Percentiles rank a stretch among this genome's conserved stretches.
Evolutionary conservation across 768 basidiomycete genomes (phyloP).

Genomic region (Mycena chlorophos): DNA sequence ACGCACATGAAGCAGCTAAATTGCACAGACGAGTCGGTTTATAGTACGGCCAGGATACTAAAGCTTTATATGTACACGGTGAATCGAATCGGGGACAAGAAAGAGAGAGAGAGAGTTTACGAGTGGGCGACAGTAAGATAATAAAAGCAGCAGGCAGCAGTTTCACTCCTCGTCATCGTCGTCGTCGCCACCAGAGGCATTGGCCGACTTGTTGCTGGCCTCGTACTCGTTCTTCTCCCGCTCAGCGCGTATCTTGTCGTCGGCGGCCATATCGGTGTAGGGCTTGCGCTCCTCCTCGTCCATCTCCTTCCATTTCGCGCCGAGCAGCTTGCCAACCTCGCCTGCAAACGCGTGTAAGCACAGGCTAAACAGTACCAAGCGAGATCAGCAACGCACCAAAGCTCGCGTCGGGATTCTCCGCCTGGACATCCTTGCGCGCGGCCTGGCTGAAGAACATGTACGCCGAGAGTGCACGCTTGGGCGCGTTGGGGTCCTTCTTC

Average conservation of each 20-base stretch:
- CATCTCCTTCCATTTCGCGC: constrained; percentile 96
- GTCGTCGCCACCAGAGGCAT: constrained; percentile 31
- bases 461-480: constrained; percentile 91
- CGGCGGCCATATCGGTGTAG: constrained; percentile 82
- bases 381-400: constrained; percentile 69
- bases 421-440: constrained; percentile 93
- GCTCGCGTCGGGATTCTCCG: constrained; percentile 91
- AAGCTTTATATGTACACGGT: too few relatives aligned
- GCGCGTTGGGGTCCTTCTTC: constrained; percentile 81
- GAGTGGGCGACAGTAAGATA: too few relatives aligned
- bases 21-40: too few relatives aligned
- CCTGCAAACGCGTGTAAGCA: constrained; percentile 43
- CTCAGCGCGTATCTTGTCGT: constrained; percentile 86
- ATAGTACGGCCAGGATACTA: too few relatives aligned
- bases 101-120: background rate
- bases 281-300: constrained; percentile 93
- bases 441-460: constrained; percentile 99
- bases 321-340: constrained; percentile 92
- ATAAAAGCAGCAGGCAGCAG: too few relatives aligned
- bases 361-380: constrained; percentile 4
- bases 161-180: background rate
- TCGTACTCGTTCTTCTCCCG: constrained; percentile 67
- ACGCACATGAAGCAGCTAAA: too few relatives aligned
- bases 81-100: too few relatives aligned
- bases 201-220: constrained; percentile 34